Conservation (phyloP, 2,329 filamentous ascomycete genomes). For the Acarospora socialis region DNA sequence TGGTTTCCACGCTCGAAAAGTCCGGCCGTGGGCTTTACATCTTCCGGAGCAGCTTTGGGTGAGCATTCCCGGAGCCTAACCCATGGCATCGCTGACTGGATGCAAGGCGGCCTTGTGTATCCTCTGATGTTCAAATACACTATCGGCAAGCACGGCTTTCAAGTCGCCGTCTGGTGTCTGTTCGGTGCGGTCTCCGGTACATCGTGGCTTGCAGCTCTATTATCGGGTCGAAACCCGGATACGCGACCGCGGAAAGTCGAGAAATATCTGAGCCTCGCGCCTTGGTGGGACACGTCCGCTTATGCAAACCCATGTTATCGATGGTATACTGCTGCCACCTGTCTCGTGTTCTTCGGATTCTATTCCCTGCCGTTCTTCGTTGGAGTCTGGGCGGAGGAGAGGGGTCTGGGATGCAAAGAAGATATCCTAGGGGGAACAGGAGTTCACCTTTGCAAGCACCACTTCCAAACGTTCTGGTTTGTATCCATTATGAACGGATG, state of each 20-base stretch:
- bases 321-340: slow-evolving; percentile 31
- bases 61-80: too few species aligned
- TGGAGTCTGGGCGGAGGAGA: slow-evolving; percentile 35
- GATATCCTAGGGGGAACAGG: slow-evolving; percentile 10
- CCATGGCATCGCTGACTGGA: too few species aligned
- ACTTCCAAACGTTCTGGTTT: slow-evolving; percentile 34
- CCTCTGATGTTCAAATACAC: slow-evolving; percentile 33
- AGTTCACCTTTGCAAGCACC: slow-evolving; percentile 14
- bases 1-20: slow-evolving; percentile 35
- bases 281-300: slow-evolving; percentile 32
- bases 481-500: slow-evolving; percentile 36
- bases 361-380: slow-evolving; percentile 40
- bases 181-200: slow-evolving; percentile 28
- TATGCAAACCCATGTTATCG: slow-evolving; percentile 29
- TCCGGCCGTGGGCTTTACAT: slow-evolving; percentile 36
- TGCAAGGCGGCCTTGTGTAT: slow-evolving; percentile 29
- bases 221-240: slow-evolving; percentile 30
- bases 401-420: slow-evolving; percentile 27
- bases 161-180: slow-evolving; percentile 29
- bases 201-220: slow-evolving; percentile 27
- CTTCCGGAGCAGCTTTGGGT: slow-evolving; percentile 34
- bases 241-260: slow-evolving; percentile 26
- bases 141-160: slow-evolving; percentile 30
- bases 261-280: slow-evolving; percentile 23
- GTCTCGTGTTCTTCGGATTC: slow-evolving; percentile 37